Evolutionary conservation across 2,329 filamentous ascomycete species (phyloP).

Genomic region (Cercospora sesami): DNA sequence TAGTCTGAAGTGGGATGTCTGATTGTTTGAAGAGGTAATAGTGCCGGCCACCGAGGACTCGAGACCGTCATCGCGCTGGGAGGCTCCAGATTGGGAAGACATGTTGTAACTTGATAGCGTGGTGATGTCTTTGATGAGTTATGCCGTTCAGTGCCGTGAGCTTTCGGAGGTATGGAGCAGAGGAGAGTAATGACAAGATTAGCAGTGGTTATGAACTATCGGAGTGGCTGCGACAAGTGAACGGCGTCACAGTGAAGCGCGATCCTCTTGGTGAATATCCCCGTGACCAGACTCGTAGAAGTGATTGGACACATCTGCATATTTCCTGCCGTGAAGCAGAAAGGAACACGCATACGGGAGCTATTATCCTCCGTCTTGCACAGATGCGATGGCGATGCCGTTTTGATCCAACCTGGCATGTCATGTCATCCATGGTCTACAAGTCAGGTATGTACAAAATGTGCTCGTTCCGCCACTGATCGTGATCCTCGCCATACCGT

Average conservation of each 20-base stretch:
- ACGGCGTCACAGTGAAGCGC: not conserved
- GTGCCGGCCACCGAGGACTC: not conserved
- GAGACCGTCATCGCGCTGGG: not conserved
- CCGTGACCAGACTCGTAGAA: not conserved
- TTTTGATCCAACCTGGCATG: fast-evolving
- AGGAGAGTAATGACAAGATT: not conserved
- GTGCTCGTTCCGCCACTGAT: no score
- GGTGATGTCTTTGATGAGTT: not conserved
- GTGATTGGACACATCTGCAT: no score
- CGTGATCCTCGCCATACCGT: no score
- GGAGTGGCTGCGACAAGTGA: not conserved
- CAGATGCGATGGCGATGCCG: not conserved
- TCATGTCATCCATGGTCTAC: not conserved
- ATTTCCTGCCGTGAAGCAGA: no score
- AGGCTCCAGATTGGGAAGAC: not conserved
- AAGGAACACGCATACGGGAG: not conserved
- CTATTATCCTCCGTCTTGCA: not conserved
- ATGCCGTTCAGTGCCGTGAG: not conserved
- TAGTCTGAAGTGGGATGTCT: not conserved
- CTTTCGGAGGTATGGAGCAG: not conserved
- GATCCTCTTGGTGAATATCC: not conserved
- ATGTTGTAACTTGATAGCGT: not conserved
- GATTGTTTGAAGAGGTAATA: not conserved
- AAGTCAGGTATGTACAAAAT: no score
- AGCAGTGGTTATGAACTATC: not conserved